Conservation (phyloP, 2,329 filamentous ascomycete genomes). For the Cryphonectria parasitica region DNA sequence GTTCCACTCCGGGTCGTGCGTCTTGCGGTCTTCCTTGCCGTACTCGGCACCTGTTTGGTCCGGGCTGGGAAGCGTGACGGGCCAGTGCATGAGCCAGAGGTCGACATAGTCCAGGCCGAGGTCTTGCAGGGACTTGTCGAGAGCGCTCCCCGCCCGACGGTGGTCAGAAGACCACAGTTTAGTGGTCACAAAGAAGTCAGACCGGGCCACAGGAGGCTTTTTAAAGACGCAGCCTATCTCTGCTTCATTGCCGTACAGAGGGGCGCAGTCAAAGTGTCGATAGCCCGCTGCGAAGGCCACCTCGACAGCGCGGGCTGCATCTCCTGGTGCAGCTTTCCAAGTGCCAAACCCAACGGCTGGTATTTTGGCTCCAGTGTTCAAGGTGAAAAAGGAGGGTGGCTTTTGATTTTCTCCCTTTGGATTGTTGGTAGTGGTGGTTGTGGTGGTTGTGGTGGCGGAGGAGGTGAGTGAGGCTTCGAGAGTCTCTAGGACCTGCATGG, state of each 20-base stretch:
- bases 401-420: neutral
- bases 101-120: conserved; percentile 55
- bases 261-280: conserved; percentile 55
- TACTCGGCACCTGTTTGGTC: conserved; percentile 22
- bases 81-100: conserved; percentile 57
- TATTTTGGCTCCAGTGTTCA: conserved; percentile 16
- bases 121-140: conserved; percentile 49
- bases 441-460: neutral
- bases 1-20: conserved; percentile 1
- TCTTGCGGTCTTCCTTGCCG: conserved; percentile 14
- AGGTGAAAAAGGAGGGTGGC: neutral
- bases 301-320: conserved; percentile 35
- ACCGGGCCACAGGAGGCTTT: conserved; percentile 38
- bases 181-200: conserved; percentile 43
- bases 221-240: conserved; percentile 33
- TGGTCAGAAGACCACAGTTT: conserved; percentile 45
- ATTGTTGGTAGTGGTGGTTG: neutral
- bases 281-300: conserved; percentile 52
- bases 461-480: neutral
- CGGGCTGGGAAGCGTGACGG: conserved; percentile 39
- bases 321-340: conserved; percentile 26
- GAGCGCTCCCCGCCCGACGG: conserved; percentile 37
- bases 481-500: neutral
- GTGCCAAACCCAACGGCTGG: conserved; percentile 20
- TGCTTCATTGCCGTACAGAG: conserved; percentile 37